These are phyloP conservation scores for Sporobolus alterniflorus DNA, from an alignment of 202 grass and related monocot species.

Conservation along the genomic window DNA sequence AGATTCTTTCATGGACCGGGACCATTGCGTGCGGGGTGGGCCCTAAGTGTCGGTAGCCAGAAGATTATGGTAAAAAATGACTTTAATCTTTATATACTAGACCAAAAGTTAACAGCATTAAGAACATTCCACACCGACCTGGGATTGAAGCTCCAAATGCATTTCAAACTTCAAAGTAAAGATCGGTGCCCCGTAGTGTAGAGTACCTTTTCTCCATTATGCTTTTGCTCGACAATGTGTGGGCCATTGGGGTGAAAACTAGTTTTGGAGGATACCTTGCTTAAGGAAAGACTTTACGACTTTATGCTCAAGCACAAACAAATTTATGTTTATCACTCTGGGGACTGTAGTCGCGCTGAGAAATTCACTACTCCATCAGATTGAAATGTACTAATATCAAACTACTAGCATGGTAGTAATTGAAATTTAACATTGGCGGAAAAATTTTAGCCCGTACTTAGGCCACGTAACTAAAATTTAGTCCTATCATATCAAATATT, in stretches of 20 bases:
- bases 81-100: not conserved
- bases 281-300: not conserved
- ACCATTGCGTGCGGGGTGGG: not conserved
- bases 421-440: not conserved
- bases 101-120: not conserved
- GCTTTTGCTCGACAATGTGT: not conserved
- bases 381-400: not conserved
- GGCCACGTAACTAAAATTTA: too few species aligned
- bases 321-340: not conserved
- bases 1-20: constrained; percentile 15
- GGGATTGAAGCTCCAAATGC: not conserved
- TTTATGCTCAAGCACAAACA: not conserved
- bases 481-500: too few species aligned
- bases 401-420: too few species aligned
- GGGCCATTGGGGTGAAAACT: not conserved
- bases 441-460: too few species aligned
- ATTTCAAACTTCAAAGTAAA: not conserved
- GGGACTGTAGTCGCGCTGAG: too few species aligned
- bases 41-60: constrained; percentile 1
- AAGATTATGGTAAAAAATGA: not conserved
- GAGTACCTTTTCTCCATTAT: not conserved
- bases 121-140: not conserved
- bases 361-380: not conserved
- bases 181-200: not conserved
- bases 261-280: not conserved